These are phyloP conservation scores for Aspergillus unguis DNA, from an alignment of 2,329 filamentous ascomycete genomes.

Conservation along the genomic window DNA sequence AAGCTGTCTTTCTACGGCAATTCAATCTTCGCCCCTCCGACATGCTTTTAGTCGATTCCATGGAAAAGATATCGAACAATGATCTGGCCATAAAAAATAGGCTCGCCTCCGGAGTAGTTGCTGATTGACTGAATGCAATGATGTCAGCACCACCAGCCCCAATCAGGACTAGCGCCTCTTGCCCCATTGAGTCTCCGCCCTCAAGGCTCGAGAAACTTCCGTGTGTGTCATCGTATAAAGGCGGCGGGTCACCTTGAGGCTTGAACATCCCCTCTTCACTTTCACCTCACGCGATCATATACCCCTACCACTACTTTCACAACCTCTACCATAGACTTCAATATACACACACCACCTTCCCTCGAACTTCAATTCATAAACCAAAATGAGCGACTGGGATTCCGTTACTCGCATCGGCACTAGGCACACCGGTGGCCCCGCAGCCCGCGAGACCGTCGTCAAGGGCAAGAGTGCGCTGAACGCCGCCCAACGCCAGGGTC, in stretches of 20 bases:
- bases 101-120: neutral
- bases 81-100: neutral
- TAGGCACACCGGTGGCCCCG: slow-evolving; percentile 66
- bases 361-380: slow-evolving; percentile 2
- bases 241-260: slow-evolving; percentile 20
- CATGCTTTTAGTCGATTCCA: too few species aligned
- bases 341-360: neutral
- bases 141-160: slow-evolving; percentile 22
- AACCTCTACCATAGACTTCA: neutral
- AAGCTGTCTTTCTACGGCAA: too few species aligned
- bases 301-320: slow-evolving; percentile 15
- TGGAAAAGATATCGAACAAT: too few species aligned
- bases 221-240: slow-evolving; percentile 40
- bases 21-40: too few species aligned
- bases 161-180: slow-evolving; percentile 23
- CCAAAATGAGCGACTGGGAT: slow-evolving; percentile 77
- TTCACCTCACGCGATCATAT: slow-evolving; percentile 29
- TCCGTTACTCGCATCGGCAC: slow-evolving; percentile 87
- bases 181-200: slow-evolving; percentile 24
- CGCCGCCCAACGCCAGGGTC: slow-evolving; percentile 78
- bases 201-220: slow-evolving; percentile 39
- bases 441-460: slow-evolving; percentile 79
- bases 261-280: slow-evolving; percentile 20
- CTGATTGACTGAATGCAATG: slow-evolving; percentile 10
- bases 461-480: slow-evolving; percentile 82